phyloP scores from a whole-genome alignment of 1,284 basidiomycete genomes.

The Puccinia horiana region DNA sequence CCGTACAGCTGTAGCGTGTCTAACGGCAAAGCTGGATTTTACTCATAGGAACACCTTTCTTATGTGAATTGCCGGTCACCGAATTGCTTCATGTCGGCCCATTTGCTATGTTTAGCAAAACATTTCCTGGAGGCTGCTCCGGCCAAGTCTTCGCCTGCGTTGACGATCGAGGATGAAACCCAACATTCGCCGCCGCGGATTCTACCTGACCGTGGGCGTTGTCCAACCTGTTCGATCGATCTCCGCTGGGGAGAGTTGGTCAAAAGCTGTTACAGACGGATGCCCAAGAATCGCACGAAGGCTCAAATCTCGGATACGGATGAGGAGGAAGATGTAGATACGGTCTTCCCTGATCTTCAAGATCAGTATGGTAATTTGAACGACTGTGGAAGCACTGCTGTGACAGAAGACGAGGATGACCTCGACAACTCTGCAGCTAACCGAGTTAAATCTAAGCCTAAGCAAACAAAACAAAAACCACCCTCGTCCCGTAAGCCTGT shows the following conservation, averaged over 20 bases:
- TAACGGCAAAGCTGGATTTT: neutral
- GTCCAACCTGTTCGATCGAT: conserved; percentile 33
- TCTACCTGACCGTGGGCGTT: conserved; percentile 37
- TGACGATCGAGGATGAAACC: neutral
- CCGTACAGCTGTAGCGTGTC: neutral
- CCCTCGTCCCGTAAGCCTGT: neutral
- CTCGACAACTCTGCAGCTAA: neutral
- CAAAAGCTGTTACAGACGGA: conserved; percentile 43
- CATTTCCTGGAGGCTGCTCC: conserved; percentile 7
- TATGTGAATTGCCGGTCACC: conserved; percentile 28
- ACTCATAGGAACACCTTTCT: conserved; percentile 28
- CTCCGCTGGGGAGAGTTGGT: conserved; percentile 47
- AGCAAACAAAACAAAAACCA: neutral
- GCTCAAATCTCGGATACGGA: neutral
- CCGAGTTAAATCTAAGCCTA: neutral
- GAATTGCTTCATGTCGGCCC: conserved; percentile 39
- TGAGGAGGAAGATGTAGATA: neutral
- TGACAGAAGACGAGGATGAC: neutral
- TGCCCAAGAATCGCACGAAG: neutral
- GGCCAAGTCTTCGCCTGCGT: neutral
- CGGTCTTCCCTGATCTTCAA: neutral
- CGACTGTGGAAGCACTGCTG: neutral
- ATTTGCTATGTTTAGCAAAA: conserved; percentile 33
- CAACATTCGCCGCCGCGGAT: neutral
- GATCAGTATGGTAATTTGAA: neutral